phyloP scores from a whole-genome alignment of 2,329 filamentous ascomycete genomes.

The Pochonia chlamydosporia region DNA sequence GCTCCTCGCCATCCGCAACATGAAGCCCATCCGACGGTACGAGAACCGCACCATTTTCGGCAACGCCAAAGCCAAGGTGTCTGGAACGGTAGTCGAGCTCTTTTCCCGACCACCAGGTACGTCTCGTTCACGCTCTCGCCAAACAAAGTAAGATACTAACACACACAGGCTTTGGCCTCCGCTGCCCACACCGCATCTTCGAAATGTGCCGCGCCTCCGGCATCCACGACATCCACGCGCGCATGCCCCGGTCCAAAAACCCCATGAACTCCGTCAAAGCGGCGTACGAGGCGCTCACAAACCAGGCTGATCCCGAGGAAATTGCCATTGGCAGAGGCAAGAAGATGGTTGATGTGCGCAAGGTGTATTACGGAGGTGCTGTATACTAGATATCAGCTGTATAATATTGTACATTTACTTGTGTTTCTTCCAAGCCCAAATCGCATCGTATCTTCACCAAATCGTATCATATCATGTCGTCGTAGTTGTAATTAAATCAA shows the following conservation, averaged over 20 bases:
- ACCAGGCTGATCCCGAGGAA: constrained; percentile 81
- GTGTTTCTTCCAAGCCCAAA: too few species aligned
- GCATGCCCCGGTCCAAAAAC: constrained; percentile 80
- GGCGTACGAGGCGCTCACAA: constrained; percentile 72
- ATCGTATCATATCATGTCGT: not conserved
- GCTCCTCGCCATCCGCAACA: constrained; percentile 80
- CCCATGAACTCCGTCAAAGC: constrained; percentile 98
- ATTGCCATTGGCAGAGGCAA: constrained; percentile 84
- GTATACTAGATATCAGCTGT: constrained; percentile 51
- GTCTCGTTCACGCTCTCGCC: constrained; percentile 21
- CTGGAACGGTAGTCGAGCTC: constrained; percentile 79
- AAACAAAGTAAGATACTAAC: not conserved
- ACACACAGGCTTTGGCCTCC: constrained; percentile 78
- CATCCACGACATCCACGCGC: constrained; percentile 79
- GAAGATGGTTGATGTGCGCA: constrained; percentile 93
- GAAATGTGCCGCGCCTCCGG: constrained; percentile 87
- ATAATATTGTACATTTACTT: not conserved
- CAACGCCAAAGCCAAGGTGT: constrained; percentile 75
- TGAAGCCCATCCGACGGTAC: constrained; percentile 87
- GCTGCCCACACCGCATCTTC: constrained; percentile 85
- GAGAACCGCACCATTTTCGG: constrained; percentile 91
- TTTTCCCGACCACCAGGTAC: constrained; percentile 81
- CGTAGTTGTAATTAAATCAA: not conserved
- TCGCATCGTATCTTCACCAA: not conserved
- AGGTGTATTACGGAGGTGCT: constrained; percentile 90